Evolutionary conservation across 352 stramenopile genomes (phyloP), one percentile per base, ranked within the genome.

Genomic region (Pythium phragmitis): DNA sequence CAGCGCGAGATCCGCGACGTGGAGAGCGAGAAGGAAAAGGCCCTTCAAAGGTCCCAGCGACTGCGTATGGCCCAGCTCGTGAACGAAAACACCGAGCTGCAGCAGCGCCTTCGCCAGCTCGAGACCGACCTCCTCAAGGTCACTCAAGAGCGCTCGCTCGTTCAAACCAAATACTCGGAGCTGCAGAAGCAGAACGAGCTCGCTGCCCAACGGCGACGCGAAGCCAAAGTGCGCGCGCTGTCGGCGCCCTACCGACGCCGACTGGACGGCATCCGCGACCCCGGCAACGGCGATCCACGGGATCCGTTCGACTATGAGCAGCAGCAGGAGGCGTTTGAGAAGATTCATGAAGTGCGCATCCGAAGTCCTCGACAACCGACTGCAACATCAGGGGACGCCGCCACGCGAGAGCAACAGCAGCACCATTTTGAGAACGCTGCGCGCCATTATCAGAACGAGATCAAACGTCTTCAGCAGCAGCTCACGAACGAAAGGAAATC

Each of bases 381-480:
- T 1, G 4, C 16, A 2, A 55, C 39, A 36, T 60, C 51, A 21
- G 67, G 53, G 42, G 67, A 65, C n/a, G 30, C 57, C 5, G 7
- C 45, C 2, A 37, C 21, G 14, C 62, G 45, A 46, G 47, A 34
- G 19, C 61, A 39, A 11, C 7, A 58, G 54, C 37, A 58, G 54
- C 37, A 54, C 16, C 75, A 69, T 42, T 74, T 78, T 12, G 53
- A 80, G 30, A 85, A 78, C 37, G 73, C 77, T 2, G 65, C 62
- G 36, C 75, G 75, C 3, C 84, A 92, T 45, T 84, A 77, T 42
- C 78, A 91, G 55, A 87, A 82, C 30, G 80, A 91, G 60, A 88
- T 92, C 55, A 74, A 74, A 45, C 78, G 84, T 3, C 50, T 92
- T 19, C 78, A 88, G 57, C 70, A 80, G 56, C 81, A 92, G 57